Conservation (phyloP, 352 stramenopile species). For the Globisporangium viniferum region DNA sequence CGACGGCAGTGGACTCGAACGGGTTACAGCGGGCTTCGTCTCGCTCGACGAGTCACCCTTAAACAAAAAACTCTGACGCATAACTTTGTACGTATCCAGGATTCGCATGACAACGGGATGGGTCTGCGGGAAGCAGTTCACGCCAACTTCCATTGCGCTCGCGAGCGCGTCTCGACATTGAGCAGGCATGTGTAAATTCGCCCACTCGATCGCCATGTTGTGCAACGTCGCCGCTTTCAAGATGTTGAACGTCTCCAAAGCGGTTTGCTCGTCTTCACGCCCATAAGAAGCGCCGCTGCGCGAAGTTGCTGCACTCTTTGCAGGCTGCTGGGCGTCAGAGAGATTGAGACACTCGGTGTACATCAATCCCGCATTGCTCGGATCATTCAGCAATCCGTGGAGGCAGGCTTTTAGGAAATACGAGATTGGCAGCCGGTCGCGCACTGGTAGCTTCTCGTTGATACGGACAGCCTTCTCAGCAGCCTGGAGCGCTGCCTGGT, state of each 20-base stretch:
- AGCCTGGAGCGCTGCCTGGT: constrained; percentile 56
- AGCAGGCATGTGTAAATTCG: constrained; percentile 57
- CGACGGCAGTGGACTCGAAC: constrained; percentile 4
- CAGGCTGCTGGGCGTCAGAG: constrained; percentile 31
- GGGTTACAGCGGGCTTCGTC: background rate
- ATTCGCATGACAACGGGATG: constrained; percentile 56
- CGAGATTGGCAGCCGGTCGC: constrained; percentile 54
- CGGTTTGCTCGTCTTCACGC: constrained; percentile 13
- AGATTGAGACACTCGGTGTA: constrained; percentile 55
- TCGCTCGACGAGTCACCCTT: constrained; percentile 2
- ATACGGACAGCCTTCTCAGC: constrained; percentile 56
- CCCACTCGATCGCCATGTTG: constrained; percentile 74
- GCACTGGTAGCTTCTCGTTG: constrained; percentile 50
- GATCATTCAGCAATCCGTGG: constrained; percentile 50
- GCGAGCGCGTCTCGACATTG: constrained; percentile 54
- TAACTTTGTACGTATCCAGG: constrained; percentile 66
- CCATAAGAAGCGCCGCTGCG: background rate
- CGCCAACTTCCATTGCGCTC: constrained; percentile 59
- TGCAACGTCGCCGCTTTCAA: constrained; percentile 59
- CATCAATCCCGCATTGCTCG: constrained; percentile 60
- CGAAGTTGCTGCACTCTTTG: background rate
- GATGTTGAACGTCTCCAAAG: constrained; percentile 40
- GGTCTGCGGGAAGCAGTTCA: constrained; percentile 43
- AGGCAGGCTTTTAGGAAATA: constrained; percentile 63
- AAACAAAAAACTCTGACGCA: constrained; percentile 66